Evolutionary conservation across 352 stramenopile genomes (phyloP).

Genomic region (Globisporangium emineosum): DNA sequence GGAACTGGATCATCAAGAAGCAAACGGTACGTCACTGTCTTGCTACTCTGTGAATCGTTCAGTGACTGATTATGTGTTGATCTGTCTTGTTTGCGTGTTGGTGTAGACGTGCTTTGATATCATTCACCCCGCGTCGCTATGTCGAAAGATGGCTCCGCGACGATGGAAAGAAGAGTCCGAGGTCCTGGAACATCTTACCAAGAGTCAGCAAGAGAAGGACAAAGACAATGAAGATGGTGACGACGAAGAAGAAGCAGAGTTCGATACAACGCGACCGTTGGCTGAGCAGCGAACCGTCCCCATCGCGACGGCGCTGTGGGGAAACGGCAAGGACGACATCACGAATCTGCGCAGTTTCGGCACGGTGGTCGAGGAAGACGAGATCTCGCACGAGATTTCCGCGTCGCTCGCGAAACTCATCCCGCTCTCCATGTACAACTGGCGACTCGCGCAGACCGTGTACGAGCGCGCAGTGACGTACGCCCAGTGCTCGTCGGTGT

Average conservation of each 20-base stretch:
- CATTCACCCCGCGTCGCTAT: slow-evolving; percentile 45
- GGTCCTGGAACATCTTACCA: slow-evolving; percentile 17
- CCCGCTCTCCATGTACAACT: slow-evolving; percentile 67
- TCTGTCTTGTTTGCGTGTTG: not conserved
- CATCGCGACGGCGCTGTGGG: slow-evolving; percentile 14
- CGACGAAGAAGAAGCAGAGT: not conserved
- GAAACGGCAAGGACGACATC: slow-evolving; percentile 14
- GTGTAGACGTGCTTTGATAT: slow-evolving; percentile 22
- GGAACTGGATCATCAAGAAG: slow-evolving; percentile 62
- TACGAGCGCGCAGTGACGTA: slow-evolving; percentile 52
- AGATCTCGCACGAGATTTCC: slow-evolving; percentile 54
- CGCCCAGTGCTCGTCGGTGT: slow-evolving; percentile 47
- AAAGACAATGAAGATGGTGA: slow-evolving; percentile 13
- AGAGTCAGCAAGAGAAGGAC: slow-evolving; percentile 19
- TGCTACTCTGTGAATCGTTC: not conserved
- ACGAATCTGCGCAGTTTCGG: slow-evolving; percentile 44
- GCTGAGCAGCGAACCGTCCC: not conserved
- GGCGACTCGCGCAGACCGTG: slow-evolving; percentile 54
- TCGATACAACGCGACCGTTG: not conserved
- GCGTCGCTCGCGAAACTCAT: slow-evolving; percentile 54
- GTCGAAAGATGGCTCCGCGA: slow-evolving; percentile 21
- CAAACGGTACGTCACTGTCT: slow-evolving; percentile 24
- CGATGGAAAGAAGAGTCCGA: slow-evolving; percentile 48
- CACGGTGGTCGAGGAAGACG: slow-evolving; percentile 64
- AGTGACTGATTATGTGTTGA: not conserved